These are phyloP conservation scores for Metrosideros polymorpha DNA, from an alignment of 441 rosid species.

Conservation along the genomic window DNA sequence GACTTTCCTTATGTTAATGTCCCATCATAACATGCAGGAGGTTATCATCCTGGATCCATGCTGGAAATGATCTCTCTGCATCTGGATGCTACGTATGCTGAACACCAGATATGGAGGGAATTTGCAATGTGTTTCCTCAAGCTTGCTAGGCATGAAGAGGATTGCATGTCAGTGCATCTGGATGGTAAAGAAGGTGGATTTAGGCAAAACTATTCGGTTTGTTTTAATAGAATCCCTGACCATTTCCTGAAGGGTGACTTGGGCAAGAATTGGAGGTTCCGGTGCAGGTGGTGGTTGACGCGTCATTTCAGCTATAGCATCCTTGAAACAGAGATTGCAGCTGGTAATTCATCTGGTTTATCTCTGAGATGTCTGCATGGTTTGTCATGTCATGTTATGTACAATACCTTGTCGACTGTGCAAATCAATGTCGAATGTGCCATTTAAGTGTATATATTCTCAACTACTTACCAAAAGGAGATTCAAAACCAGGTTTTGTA, in stretches of 20 bases:
- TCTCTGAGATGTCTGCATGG: not conserved
- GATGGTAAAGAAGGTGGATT: constrained; percentile 23
- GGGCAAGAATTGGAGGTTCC: constrained; percentile 41
- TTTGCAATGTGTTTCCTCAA: constrained; percentile 54
- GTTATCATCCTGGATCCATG: constrained; percentile 39
- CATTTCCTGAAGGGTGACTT: constrained; percentile 23
- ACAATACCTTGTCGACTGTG: not conserved
- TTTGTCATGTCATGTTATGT: not conserved
- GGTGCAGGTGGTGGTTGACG: constrained; percentile 64
- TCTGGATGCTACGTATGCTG: constrained; percentile 54
- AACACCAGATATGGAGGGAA: constrained; percentile 51
- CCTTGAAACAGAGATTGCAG: constrained; percentile 36
- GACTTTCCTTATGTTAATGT: not conserved
- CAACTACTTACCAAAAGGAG: not conserved
- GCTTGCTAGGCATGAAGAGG: constrained; percentile 47
- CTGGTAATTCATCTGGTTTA: constrained; percentile 23
- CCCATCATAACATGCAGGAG: constrained; percentile 35
- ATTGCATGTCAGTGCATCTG: constrained; percentile 41
- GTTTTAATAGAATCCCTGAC: constrained; percentile 28
- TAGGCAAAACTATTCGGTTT: constrained; percentile 15
- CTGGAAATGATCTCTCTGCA: constrained; percentile 79
- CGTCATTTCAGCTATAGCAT: constrained; percentile 49
- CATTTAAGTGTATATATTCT: not conserved
- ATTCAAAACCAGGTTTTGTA: not conserved
- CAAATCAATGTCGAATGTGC: not conserved